phyloP scores from a whole-genome alignment of 805 yeast genomes.

The Saturnispora kantuleensis region DNA sequence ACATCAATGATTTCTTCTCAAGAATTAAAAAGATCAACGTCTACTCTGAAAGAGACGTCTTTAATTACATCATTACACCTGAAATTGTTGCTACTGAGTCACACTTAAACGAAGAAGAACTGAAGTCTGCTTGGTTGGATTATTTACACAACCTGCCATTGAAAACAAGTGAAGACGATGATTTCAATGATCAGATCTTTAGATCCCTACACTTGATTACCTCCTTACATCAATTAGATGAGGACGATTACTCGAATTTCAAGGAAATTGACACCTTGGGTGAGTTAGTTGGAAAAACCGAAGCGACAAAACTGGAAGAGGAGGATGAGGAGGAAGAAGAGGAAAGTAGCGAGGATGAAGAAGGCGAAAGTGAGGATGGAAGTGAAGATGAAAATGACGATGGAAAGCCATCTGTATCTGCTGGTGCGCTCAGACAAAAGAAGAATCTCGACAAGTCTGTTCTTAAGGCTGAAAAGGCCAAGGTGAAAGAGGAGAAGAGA shows the following conservation, averaged over 20 bases:
- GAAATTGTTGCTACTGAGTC: conserved; percentile 27
- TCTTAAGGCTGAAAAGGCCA: conserved; percentile 65
- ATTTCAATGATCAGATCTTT: conserved; percentile 78
- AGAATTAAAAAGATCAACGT: conserved; percentile 62
- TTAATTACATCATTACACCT: conserved; percentile 54
- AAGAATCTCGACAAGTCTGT: conserved; percentile 70
- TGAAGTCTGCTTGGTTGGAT: conserved; percentile 2
- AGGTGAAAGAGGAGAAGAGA: conserved; percentile 64
- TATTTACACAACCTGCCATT: conserved; percentile 46
- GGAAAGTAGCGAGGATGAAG: conserved; percentile 15
- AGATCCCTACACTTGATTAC: conserved; percentile 70
- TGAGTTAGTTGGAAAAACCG: conserved; percentile 37
- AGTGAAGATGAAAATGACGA: conserved; percentile 23
- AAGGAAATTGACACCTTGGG: conserved; percentile 67
- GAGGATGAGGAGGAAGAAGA: conserved; percentile 20
- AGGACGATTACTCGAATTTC: conserved; percentile 77
- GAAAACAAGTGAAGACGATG: conserved; percentile 40
- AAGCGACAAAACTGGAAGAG: conserved; percentile 21
- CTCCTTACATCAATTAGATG: conserved; percentile 76
- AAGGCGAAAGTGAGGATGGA: conserved; percentile 12
- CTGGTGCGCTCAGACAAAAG: conserved; percentile 44
- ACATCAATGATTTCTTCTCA: conserved; percentile 80
- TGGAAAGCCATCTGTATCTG: conserved; percentile 21
- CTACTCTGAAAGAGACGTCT: conserved; percentile 72
- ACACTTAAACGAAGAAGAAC: conserved; percentile 15